Evolutionary conservation across 1,139 yeast genomes (phyloP).

Genomic region (Pichia sp.): DNA sequence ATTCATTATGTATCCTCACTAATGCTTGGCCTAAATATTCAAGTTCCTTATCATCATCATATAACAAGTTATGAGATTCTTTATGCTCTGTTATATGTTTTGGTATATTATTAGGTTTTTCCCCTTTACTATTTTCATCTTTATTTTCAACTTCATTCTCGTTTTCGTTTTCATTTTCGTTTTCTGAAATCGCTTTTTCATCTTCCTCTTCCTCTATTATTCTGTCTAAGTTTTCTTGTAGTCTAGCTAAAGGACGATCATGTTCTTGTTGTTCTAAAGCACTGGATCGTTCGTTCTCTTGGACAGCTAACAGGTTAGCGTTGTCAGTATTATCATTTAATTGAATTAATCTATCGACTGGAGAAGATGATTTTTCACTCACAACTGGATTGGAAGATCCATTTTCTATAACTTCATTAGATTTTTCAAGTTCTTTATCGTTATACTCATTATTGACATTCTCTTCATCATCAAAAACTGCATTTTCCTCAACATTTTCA

Average conservation of each 20-base stretch:
- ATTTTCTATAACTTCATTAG: slow-evolving; percentile 18
- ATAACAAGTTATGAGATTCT: slow-evolving; percentile 52
- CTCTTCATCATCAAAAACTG: slow-evolving; percentile 26
- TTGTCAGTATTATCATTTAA: slow-evolving; percentile 46
- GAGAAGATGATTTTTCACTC: slow-evolving; percentile 31
- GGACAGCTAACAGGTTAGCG: slow-evolving; percentile 39
- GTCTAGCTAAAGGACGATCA: slow-evolving; percentile 75
- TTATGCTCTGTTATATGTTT: slow-evolving; percentile 17
- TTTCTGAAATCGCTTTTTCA: slow-evolving; percentile 1
- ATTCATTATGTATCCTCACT: slow-evolving; percentile 55
- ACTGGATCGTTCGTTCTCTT: slow-evolving; percentile 50
- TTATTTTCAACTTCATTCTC: too few relatives aligned
- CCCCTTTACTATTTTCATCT: too few relatives aligned
- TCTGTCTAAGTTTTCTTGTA: slow-evolving; percentile 69
- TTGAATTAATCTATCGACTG: slow-evolving; percentile 45
- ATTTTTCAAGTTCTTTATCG: neutral
- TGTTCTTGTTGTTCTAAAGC: slow-evolving; percentile 61
- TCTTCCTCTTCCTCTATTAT: slow-evolving; percentile 34
- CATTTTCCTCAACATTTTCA: slow-evolving; percentile 26
- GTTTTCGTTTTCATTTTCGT: neutral
- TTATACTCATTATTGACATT: slow-evolving; percentile 1
- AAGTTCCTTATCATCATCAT: slow-evolving; percentile 79
- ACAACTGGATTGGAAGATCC: slow-evolving; percentile 1
- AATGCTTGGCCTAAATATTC: slow-evolving; percentile 57
- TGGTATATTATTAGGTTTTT: neutral